Base-by-base conservation (phyloP, 805 yeast genomes). In the Candida succiphila region DNA sequence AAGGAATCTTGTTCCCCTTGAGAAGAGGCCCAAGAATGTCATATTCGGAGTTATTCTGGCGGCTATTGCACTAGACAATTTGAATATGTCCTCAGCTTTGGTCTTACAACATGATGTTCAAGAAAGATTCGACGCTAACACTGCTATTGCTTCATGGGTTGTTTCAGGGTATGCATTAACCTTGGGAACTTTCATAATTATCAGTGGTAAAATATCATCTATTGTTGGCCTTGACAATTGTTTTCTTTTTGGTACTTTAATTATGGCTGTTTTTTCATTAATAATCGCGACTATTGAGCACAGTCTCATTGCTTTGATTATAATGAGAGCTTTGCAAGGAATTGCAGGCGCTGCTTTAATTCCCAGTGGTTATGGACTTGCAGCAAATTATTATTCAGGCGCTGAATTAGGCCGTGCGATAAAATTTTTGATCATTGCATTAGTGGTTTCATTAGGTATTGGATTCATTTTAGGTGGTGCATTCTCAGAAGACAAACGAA, bases 391-490 rank as follows among this genome's bases (percentile, higher is more conserved):
- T 31, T 52, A 40, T 31, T 31, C 34, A 12, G 52, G 50, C 7
- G 26, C 37, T 4, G 26, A 37, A 10, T 30, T 49, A 17, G 28
- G 24, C 7, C 10, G 6, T 4, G 49, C 52, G 5, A 36, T 48
- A 29, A 29, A 28, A 13, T 25, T 29, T 3, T 30, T 51, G 5
- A 18, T 42, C 17, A 14, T 46, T 18, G 52, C 22, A 28, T 50
- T 34, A 45, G n/a, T n/a, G 72, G 71, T 4, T 41, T 51, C 4
- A 35, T n/a, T n/a, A n/a, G n/a, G n/a, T n/a, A n/a, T n/a, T n/a
- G n/a, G n/a, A n/a, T n/a, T n/a, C n/a, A n/a, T 65, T 7, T 25
- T 67, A 2, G 72, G 72, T 21, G 72, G 73, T 32, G 72, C 67
- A 0, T 67, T 67, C 31, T 44, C 60, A 1, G 34, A 38, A 18